phyloP scores from a whole-genome alignment of 345 rosid genomes.

The Gossypium longicalyx region DNA sequence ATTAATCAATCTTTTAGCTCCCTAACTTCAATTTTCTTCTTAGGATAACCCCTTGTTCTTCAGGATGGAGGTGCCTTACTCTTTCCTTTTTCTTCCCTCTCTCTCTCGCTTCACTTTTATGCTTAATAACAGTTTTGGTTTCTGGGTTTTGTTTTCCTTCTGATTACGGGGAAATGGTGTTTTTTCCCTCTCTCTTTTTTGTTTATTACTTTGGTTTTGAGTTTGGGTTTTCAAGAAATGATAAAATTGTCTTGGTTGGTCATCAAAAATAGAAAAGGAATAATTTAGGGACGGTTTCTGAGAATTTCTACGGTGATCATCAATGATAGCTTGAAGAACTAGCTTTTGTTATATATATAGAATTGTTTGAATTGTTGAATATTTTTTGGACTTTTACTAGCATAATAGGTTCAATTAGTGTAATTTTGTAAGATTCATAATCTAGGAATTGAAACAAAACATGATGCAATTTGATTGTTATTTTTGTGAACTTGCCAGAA shows the following conservation, averaged over 20 bases:
- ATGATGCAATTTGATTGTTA: background rate
- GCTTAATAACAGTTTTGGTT: background rate
- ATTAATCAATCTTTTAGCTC: slow-evolving; percentile 10
- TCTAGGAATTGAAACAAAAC: background rate
- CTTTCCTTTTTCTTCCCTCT: background rate
- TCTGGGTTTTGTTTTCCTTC: background rate
- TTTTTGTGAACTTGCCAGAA: background rate
- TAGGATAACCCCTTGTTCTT: slow-evolving; percentile 37
- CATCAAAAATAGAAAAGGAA: background rate
- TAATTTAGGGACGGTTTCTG: background rate
- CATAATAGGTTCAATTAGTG: background rate
- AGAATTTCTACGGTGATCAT: background rate
- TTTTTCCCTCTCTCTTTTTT: background rate
- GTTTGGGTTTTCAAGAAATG: background rate
- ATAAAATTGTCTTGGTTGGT: background rate
- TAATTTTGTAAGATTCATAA: background rate
- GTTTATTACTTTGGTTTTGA: background rate
- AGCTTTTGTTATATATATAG: background rate
- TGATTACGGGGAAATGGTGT: background rate
- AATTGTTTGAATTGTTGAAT: slow-evolving; percentile 3
- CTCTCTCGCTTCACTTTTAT: background rate
- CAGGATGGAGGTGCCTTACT: slow-evolving; percentile 63
- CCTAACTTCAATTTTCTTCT: slow-evolving; percentile 8
- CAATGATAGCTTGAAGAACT: background rate
- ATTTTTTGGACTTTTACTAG: background rate